Base-by-base conservation (phyloP, 768 basidiomycete genomes). In the Holtermannia corniformis region DNA sequence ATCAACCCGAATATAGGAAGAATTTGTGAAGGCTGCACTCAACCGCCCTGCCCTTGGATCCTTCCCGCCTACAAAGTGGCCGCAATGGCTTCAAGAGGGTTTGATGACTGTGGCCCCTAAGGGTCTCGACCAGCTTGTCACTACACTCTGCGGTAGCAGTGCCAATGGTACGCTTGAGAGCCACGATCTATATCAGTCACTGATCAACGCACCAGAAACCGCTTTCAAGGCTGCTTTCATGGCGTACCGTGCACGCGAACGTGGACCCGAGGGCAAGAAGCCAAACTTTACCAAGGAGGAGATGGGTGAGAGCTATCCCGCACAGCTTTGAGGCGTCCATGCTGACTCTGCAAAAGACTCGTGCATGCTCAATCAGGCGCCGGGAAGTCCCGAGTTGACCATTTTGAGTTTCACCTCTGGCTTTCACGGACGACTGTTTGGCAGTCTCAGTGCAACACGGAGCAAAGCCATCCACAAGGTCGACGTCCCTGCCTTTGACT, bases 381-480 rank as follows among this genome's bases (percentile, higher is more conserved):
- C 75, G 1, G 75, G 75, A 10, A 58, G 59, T 4, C 75, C 75
- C 1, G 61, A 73, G 13, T 63, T 76, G 20, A 61, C 68, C 21
- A 64, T 74, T 32, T 57, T 76, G 28, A 72, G 70, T 16, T 74
- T 76, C 68, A 73, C 60, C 27, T 58, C 59, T 14, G 75, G 63
- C 13, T 76, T 76, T 62, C 76, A 76, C 61, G 76, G 76, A 10
- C 62, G 76, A 21, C 49, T 75, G 27, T 72, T 76, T 46, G 75
- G 74, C 0, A 67, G 65, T 48, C 63, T 76, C 45, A 72, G 69
- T 20, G 63, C 70, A 2, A 76, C 75, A 0, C 56, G 74, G 27
- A 70, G 65, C 47, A 76, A 76, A 57, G 72, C 75, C 5, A 75
- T 76, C 24, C 75, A 76, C 62, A 76, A 75, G 64, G 51, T 75